A percentile compares a stretch with the other conserved stretches of the same genome.
Evolutionary conservation across 208 protist genomes (phyloP).

Genomic region (Trypanosoma avium): DNA sequence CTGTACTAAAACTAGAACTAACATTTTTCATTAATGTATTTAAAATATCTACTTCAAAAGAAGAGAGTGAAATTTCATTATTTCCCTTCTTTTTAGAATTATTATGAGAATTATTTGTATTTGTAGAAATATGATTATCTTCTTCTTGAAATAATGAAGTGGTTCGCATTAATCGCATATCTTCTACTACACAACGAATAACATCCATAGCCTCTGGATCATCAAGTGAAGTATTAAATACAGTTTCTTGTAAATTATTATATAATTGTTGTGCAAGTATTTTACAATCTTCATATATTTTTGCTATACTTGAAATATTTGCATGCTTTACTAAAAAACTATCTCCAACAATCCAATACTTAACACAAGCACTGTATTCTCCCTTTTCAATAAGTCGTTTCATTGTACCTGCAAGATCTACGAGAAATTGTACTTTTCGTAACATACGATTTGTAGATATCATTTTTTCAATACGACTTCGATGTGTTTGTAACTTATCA

Average conservation of each 20-base stretch:
- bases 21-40: slow-evolving; percentile 66
- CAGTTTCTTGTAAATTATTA: slow-evolving; percentile 51
- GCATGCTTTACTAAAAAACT: slow-evolving; percentile 68
- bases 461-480: slow-evolving; percentile 68
- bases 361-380: slow-evolving; percentile 57
- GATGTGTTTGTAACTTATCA: slow-evolving; percentile 61
- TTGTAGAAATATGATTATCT: too few relatives aligned
- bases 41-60: slow-evolving; percentile 62
- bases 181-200: slow-evolving; percentile 65
- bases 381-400: slow-evolving; percentile 51
- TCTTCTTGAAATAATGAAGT: slow-evolving; percentile 55
- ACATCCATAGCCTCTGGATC: slow-evolving; percentile 79
- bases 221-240: slow-evolving; percentile 68
- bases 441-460: slow-evolving; percentile 72
- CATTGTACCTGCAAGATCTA: slow-evolving; percentile 70
- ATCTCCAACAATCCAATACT: slow-evolving; percentile 82
- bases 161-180: slow-evolving; percentile 78
- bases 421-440: slow-evolving; percentile 83
- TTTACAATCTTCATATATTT: slow-evolving; percentile 56
- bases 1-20: slow-evolving; percentile 41
- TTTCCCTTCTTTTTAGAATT: background rate
- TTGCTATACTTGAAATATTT: slow-evolving; percentile 54
- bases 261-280: slow-evolving; percentile 63
- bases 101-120: background rate
- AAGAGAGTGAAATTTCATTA: background rate